phyloP scores from a whole-genome alignment of 1,284 basidiomycete species.

The Leccinum olivaceoglutinosum region DNA sequence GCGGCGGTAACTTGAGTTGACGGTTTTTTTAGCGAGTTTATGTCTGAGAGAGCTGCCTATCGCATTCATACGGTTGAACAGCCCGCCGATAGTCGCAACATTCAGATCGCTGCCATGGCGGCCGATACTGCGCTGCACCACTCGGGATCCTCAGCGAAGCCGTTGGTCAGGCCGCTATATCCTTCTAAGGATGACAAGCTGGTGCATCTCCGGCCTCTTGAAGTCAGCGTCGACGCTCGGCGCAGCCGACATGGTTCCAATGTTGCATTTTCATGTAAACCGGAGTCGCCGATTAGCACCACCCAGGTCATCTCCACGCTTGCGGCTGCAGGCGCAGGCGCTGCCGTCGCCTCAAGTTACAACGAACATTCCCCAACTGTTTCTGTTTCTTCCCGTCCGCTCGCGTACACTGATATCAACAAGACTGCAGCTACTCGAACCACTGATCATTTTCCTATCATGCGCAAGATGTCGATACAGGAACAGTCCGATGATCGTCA shows the following conservation, averaged over 20 bases:
- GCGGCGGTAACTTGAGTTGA: constrained; percentile 5
- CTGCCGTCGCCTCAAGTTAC: neutral
- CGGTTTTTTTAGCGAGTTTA: constrained; percentile 5
- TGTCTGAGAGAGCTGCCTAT: neutral
- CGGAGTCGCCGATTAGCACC: neutral
- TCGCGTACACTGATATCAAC: neutral
- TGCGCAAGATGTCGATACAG: too few relatives aligned
- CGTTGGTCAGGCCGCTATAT: neutral
- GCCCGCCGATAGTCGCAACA: neutral
- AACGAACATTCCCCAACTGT: neutral
- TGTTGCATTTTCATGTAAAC: neutral
- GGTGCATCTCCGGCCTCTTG: neutral
- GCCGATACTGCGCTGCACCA: neutral
- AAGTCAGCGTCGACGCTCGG: neutral
- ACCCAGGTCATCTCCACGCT: neutral
- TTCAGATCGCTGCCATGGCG: neutral
- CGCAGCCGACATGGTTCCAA: neutral
- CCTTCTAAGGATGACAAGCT: neutral
- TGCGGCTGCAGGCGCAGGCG: neutral
- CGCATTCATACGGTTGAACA: neutral
- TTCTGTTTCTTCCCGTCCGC: neutral
- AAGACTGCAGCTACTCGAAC: neutral
- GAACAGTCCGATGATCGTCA: neutral
- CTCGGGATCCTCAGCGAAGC: neutral
- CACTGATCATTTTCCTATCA: neutral